A percentile compares a stretch with the other conserved stretches of the same genome.
Conservation (phyloP, 345 rosid genomes). For the Pugionium dolabratum region DNA sequence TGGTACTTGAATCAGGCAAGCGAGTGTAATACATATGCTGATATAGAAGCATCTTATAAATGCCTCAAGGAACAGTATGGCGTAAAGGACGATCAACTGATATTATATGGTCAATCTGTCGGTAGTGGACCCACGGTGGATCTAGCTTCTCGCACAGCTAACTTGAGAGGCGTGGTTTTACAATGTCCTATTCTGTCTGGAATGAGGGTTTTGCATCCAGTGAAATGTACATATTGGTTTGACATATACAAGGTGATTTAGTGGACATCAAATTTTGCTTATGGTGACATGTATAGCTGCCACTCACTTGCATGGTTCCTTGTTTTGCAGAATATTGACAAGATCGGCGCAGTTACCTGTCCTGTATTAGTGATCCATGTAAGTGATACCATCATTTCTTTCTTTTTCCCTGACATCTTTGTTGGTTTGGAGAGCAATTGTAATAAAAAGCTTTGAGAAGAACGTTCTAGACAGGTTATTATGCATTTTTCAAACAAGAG, state of each 20-base stretch:
- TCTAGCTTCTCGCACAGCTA: conserved; percentile 79
- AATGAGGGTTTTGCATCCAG: conserved; percentile 87
- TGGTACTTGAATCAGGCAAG: conserved; percentile 67
- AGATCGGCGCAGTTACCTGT: conserved; percentile 72
- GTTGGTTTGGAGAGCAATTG: too few species aligned
- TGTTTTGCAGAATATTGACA: conserved; percentile 78
- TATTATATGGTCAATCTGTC: conserved; percentile 94
- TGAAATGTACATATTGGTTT: conserved; percentile 93
- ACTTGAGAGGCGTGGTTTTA: conserved; percentile 81
- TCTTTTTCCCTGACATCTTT: background rate
- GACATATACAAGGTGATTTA: conserved; percentile 87
- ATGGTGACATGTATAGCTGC: background rate
- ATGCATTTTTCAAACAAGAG: background rate
- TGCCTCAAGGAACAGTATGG: conserved; percentile 90
- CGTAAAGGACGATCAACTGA: conserved; percentile 81
- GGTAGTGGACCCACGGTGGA: conserved; percentile 98
- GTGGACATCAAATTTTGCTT: background rate
- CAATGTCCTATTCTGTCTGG: conserved; percentile 98
- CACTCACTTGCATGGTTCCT: conserved; percentile 1
- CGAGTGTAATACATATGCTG: conserved; percentile 92
- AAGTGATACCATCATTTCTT: conserved; percentile 42
- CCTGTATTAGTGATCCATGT: conserved; percentile 88
- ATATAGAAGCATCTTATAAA: conserved; percentile 77
- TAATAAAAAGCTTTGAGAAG: too few species aligned
- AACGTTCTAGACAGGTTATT: background rate